Base-by-base conservation (phyloP, 129 eudicot genomes). In the Flaveria ramosissima region DNA sequence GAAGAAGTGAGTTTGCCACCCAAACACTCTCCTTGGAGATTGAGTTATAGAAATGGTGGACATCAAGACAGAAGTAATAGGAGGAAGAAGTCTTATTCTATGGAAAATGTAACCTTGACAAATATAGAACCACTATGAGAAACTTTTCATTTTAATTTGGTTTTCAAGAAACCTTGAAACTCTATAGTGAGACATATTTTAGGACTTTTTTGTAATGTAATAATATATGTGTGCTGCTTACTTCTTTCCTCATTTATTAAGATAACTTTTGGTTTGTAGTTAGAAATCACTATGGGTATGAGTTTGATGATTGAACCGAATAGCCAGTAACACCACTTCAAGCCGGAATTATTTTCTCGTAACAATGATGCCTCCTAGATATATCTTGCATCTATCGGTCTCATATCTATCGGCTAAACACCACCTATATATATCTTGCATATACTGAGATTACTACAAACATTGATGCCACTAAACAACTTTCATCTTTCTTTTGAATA, bases 1-100 rank as follows among this genome's bases (percentile, higher is more conserved):
- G 91, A 88, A 81, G 90, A 87, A 59, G 88, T 83, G 57, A 53
- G 81, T 61, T 84, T 86, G 73, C 85, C 91, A 45, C 95, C 95
- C 9, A 86, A 78, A 61, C 62, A 71, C 3, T 47, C 86, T 45
- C 78, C 84, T 6, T 67, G 79, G 68, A 83, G 51, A 57, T 45
- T 19, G 11, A 27, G 68, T 43, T 57, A 23, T 69, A 66, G 46
- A 20, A 52, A 26, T 78, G 27, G 78, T 14, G 73, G 36, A 30
- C 9, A 45, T 56, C 39, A 20, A 27, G 71, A 74, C 60, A 36
- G 41, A 36, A 36, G 41, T 36, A 36, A 69, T 24, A 39, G 55
- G 9, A 82, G 59, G 51, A 41, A 36, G 83, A 73, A 85, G 74
- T 68, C 81, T 42, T 27, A 41, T 73, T 82, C 76, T 9, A 55